These are phyloP conservation scores for Chlorella sorokiniana DNA, from an alignment of 139 green algal species.

Conservation along the genomic window DNA sequence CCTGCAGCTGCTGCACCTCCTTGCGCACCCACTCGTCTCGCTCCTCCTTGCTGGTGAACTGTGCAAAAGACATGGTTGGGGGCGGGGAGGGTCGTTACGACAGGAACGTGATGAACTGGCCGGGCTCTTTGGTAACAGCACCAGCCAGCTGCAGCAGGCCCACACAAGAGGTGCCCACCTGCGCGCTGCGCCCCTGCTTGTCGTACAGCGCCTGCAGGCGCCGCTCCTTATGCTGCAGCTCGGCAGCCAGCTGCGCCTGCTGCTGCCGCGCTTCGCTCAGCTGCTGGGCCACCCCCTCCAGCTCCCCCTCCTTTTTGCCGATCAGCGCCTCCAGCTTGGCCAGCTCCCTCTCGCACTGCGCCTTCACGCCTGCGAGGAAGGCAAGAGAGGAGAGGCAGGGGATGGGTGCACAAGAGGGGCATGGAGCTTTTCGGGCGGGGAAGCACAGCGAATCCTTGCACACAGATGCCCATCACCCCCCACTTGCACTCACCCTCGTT, in stretches of 20 bases:
- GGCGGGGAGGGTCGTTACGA: neutral
- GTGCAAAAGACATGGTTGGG: neutral
- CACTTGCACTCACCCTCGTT: constrained; percentile 20
- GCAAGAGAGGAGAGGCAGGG: neutral
- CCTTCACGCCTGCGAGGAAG: constrained; percentile 5
- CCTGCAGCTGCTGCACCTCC: constrained; percentile 56
- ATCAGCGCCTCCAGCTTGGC: constrained; percentile 55
- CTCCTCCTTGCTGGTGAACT: constrained; percentile 73
- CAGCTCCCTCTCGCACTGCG: constrained; percentile 28
- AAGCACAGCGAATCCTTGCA: too few relatives aligned
- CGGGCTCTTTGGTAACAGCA: neutral
- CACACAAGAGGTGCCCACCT: neutral
- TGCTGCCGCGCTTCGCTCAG: constrained; percentile 37
- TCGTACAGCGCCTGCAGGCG: constrained; percentile 65
- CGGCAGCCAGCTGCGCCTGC: neutral
- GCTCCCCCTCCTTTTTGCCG: constrained; percentile 37
- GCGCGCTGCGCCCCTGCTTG: constrained; percentile 71
- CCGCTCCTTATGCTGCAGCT: constrained; percentile 14
- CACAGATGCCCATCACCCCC: neutral
- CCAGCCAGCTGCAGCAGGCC: neutral
- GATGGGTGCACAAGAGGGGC: neutral
- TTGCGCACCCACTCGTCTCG: constrained; percentile 73
- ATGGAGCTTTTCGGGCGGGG: too few relatives aligned
- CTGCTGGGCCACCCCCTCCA: constrained; percentile 37
- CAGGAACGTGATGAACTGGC: neutral